Evolutionary conservation across 345 rosid genomes (phyloP).

Genomic region (Gossypium australe): DNA sequence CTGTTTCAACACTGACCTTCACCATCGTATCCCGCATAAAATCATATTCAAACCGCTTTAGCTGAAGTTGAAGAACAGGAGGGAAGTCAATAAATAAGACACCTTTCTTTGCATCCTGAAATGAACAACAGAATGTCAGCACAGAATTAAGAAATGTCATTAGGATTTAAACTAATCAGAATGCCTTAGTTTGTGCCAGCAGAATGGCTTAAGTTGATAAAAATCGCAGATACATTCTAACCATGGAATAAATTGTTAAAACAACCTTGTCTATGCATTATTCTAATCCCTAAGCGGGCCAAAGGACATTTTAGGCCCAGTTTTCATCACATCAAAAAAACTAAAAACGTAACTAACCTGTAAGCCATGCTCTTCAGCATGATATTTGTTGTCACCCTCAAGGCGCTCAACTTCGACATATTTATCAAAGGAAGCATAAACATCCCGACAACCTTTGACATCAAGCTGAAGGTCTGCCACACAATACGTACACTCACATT

Average conservation of each 20-base stretch:
- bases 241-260: neutral
- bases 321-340: neutral
- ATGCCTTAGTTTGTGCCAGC: neutral
- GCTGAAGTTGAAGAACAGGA: conserved; percentile 95
- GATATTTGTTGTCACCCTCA: conserved; percentile 97
- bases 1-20: conserved; percentile 53
- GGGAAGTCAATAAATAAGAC: conserved; percentile 91
- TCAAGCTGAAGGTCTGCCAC: conserved; percentile 95
- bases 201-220: neutral
- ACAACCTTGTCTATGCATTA: neutral
- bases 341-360: conserved; percentile 48
- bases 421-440: conserved; percentile 95
- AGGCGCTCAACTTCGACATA: conserved; percentile 99
- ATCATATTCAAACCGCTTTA: conserved; percentile 96
- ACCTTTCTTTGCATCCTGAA: conserved; percentile 96
- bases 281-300: neutral
- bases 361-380: conserved; percentile 86
- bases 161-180: neutral
- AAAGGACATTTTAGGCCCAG: neutral
- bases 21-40: conserved; percentile 96
- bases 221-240: neutral
- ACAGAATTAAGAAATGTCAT: neutral
- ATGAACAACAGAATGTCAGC: conserved; percentile 1
- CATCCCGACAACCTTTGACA: conserved; percentile 95
- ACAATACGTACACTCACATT: neutral